Percentiles rank a stretch among this genome's conserved stretches.
Evolutionary conservation across 805 yeast species (phyloP).

Genomic region (Soucietia sequanensis): DNA sequence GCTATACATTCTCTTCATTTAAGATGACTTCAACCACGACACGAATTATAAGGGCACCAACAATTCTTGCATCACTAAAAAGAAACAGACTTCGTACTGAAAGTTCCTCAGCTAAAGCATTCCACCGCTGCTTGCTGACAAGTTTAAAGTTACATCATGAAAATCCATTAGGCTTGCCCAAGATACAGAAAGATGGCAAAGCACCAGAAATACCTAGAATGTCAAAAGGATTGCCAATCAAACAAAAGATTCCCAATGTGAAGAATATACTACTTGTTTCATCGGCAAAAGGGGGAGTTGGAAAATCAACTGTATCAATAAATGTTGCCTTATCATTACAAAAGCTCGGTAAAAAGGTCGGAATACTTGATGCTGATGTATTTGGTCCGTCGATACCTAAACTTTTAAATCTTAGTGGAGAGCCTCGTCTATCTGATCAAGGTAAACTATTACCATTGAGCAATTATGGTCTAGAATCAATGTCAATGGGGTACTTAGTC

Average conservation of each 20-base stretch:
- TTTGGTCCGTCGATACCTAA: slow-evolving; percentile 86
- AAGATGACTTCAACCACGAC: no score
- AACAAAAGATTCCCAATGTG: slow-evolving; percentile 58
- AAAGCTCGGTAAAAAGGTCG: slow-evolving; percentile 53
- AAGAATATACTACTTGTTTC: slow-evolving; percentile 61
- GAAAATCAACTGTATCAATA: slow-evolving; percentile 71
- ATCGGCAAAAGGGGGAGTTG: slow-evolving; percentile 82
- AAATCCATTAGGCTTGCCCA: slow-evolving; percentile 43
- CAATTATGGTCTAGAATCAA: slow-evolving; percentile 75
- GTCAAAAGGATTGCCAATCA: slow-evolving; percentile 56
- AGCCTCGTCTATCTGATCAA: slow-evolving; percentile 52
- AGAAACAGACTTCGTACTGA: no score
- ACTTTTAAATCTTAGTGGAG: slow-evolving; percentile 65
- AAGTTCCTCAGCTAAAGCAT: no score
- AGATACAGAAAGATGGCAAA: slow-evolving; percentile 9
- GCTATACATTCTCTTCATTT: no score
- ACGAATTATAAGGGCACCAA: not conserved
- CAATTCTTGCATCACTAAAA: no score
- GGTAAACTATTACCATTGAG: slow-evolving; percentile 65
- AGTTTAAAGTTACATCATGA: slow-evolving; percentile 27
- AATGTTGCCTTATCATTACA: slow-evolving; percentile 67
- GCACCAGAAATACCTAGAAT: slow-evolving; percentile 36
- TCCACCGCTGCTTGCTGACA: no score
- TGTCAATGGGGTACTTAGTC: slow-evolving; percentile 87
- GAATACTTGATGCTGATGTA: slow-evolving; percentile 75